Evolutionary conservation across 768 basidiomycete species (phyloP).

Genomic region (Terana coerulea): DNA sequence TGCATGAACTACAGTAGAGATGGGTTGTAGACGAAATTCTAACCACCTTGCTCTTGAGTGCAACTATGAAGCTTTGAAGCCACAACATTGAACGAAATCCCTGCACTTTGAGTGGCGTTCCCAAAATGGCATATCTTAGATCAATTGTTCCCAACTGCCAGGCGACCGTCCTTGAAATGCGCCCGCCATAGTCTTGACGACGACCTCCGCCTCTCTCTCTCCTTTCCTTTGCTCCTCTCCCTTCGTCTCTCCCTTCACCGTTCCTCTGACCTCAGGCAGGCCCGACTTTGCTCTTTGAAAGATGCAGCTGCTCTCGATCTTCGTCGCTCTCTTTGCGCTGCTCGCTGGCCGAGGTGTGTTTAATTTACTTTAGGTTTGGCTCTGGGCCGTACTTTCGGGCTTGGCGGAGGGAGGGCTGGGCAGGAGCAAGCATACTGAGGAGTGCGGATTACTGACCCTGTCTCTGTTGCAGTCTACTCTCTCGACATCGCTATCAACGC

Average conservation of each 20-base stretch:
- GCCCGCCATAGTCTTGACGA: constrained; percentile 10
- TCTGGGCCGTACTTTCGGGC: neutral
- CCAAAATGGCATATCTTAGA: constrained; percentile 2
- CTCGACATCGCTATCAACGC: constrained; percentile 47
- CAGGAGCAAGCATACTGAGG: neutral
- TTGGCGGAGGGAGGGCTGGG: neutral
- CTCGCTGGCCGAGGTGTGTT: constrained; percentile 55
- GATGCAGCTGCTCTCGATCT: constrained; percentile 25
- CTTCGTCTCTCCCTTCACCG: constrained; percentile 13
- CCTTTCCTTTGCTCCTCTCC: constrained; percentile 13
- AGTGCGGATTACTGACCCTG: neutral
- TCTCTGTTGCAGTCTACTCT: constrained; percentile 31
- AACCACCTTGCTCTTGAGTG: too few relatives aligned
- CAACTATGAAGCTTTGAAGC: too few relatives aligned
- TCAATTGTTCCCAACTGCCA: constrained; percentile 5
- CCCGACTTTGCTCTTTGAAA: constrained; percentile 16
- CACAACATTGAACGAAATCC: too few relatives aligned
- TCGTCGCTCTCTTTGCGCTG: constrained; percentile 38
- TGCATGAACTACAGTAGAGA: too few relatives aligned
- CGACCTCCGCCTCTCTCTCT: constrained; percentile 9
- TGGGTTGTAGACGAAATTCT: neutral
- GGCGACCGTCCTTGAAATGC: neutral
- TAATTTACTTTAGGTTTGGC: neutral
- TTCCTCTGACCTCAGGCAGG: constrained; percentile 34
- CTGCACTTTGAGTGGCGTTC: too few relatives aligned